A percentile compares a stretch with the other conserved stretches of the same genome.
Evolutionary conservation across 23 red algal genomes (phyloP).

Genomic region (Pyropia haitanensis): DNA sequence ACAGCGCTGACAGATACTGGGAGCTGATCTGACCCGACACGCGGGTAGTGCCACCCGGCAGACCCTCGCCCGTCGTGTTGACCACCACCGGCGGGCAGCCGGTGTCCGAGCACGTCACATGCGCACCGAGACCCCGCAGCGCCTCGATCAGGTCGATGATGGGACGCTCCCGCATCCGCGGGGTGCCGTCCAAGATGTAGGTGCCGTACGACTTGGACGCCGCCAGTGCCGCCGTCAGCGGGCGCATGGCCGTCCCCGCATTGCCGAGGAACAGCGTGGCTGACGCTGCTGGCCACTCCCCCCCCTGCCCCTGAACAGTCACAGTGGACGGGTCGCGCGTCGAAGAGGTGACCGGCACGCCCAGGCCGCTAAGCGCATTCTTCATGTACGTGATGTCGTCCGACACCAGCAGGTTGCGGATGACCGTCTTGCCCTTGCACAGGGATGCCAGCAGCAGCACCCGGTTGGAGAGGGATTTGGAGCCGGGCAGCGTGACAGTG

Average conservation of each 20-base stretch:
- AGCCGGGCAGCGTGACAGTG: conserved; percentile 72
- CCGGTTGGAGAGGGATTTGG: conserved; percentile 93
- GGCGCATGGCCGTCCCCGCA: conserved; percentile 98
- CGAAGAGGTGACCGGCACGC: conserved; percentile 30
- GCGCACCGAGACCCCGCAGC: conserved; percentile 64
- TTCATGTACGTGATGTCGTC: conserved; percentile 93
- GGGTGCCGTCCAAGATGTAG: conserved; percentile 77
- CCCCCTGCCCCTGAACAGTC: conserved; percentile 41
- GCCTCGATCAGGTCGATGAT: conserved; percentile 88
- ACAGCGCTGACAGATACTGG: conserved; percentile 79
- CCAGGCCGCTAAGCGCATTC: conserved; percentile 55
- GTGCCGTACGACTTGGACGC: conserved; percentile 23
- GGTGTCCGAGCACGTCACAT: conserved; percentile 69
- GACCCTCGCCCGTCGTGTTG: conserved; percentile 7
- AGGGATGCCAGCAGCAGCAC: conserved; percentile 88
- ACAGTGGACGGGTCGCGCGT: conserved; percentile 10
- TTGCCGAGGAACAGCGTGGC: conserved; percentile 82
- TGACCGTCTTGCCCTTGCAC: conserved; percentile 39
- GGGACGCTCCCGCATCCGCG: conserved; percentile 89
- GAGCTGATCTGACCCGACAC: conserved; percentile 88
- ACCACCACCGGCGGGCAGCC: conserved; percentile 92
- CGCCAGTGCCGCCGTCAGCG: conserved; percentile 77
- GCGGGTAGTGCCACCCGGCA: conserved; percentile 59
- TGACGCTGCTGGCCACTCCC: conserved; percentile 22
- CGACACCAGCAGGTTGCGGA: conserved; percentile 77